phyloP scores from a whole-genome alignment of 1,284 basidiomycete species.

The Marasmius tenuissimus region DNA sequence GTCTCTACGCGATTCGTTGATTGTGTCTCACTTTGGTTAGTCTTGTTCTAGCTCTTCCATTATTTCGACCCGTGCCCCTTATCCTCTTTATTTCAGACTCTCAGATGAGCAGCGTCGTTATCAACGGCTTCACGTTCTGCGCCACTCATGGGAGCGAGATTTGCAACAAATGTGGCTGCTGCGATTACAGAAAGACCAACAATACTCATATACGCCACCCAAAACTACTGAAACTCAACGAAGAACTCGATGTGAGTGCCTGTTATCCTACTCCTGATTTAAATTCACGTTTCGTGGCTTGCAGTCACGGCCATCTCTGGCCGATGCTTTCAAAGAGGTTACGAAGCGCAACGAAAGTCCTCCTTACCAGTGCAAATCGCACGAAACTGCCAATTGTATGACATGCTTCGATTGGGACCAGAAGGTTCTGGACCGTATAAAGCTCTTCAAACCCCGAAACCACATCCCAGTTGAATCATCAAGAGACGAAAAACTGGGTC shows the following conservation, averaged over 20 bases:
- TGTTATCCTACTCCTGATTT: no score
- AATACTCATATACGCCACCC: conserved; percentile 22
- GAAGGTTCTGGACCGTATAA: conserved; percentile 11
- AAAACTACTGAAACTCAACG: not conserved
- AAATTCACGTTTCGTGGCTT: not conserved
- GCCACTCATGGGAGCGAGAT: conserved; percentile 31
- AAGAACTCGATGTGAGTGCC: not conserved
- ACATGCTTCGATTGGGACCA: conserved; percentile 31
- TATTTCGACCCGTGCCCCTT: no score
- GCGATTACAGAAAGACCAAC: conserved; percentile 32
- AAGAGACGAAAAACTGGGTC: not conserved
- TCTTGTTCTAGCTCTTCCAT: not conserved
- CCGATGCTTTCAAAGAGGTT: conserved; percentile 27
- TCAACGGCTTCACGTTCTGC: conserved; percentile 29
- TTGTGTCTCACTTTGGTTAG: not conserved
- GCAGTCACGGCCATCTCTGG: conserved; percentile 7
- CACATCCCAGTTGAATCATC: not conserved
- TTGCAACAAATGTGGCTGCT: conserved; percentile 26
- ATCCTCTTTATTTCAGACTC: not conserved
- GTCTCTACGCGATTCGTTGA: not conserved
- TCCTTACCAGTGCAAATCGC: conserved; percentile 26
- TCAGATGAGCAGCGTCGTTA: not conserved
- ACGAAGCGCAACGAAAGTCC: conserved; percentile 12
- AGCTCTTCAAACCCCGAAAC: not conserved
- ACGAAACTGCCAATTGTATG: conserved; percentile 26